Evolutionary conservation across 352 stramenopile genomes (phyloP), one percentile per base, ranked within the genome.

Genomic region (Bremia lactucae): DNA sequence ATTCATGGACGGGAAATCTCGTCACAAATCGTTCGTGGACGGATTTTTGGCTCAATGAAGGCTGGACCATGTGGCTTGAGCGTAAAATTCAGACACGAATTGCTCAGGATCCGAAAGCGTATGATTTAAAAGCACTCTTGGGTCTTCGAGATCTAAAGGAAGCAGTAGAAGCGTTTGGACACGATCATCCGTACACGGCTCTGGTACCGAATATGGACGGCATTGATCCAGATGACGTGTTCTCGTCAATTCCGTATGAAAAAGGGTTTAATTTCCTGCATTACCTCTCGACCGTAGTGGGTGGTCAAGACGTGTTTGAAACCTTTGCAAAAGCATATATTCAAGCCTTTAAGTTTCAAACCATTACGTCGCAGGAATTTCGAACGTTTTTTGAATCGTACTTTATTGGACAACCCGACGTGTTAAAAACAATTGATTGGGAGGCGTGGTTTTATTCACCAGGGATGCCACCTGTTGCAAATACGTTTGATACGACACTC

Each of bases 1-100:
- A 98, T 60, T 92, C 61, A 35, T 99, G 95, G 95, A 97, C 88
- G 0, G 95, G 95, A 4, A 99, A 99, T 65, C 53, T 98, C 5
- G 85, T 98, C 10, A 99, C 95, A 6, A 98, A 98, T 74, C 68
- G 68, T 42, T 96, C 83, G 38, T 98, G 83, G 80, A 80, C 81
- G 14, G 83, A 98, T 59, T 98, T 98, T 60, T 98, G 94, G 94
- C 65, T 99, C n/a, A 99, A 99, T 56, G 96, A 98, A 51, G 94
- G 94, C 9, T 98, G 90, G 90, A 98, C 96, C 1, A 83, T 95
- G 45, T 98, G 94, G 78, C 76, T 98, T n/a, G 84, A 99, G 67
- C 76, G 95, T 24, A 97, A 97, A 55, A 98, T 98, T 46, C 94
- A 97, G 70, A 72, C 69, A 2, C 59, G 54, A 3, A 80, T 79